Conservation (phyloP, 305 asterid species). For the Fraxinus paxiana region DNA sequence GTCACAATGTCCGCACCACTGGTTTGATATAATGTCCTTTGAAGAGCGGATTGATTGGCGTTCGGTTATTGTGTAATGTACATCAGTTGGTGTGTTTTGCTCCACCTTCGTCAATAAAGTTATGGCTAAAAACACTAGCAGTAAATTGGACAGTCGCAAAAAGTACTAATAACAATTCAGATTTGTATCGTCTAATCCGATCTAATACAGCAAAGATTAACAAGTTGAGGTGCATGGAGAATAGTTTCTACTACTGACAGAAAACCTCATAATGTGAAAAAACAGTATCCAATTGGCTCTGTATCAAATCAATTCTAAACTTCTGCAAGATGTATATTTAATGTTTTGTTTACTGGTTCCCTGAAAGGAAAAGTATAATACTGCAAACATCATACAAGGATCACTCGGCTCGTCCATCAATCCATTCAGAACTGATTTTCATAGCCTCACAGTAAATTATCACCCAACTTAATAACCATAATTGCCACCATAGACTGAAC, state of each 20-base stretch:
- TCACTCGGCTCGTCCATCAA: constrained; percentile 16
- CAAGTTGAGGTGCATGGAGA: constrained; percentile 1
- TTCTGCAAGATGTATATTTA: constrained; percentile 13
- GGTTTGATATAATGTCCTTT: not conserved
- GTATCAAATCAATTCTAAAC: not conserved
- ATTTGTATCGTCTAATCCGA: not conserved
- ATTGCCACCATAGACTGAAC: constrained; percentile 61
- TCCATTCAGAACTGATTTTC: not conserved
- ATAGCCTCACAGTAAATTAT: not conserved
- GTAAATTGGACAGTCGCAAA: not conserved
- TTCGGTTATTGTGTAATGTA: not conserved
- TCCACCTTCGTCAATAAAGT: not conserved
- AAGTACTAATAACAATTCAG: not conserved
- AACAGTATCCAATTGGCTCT: not conserved
- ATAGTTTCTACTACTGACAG: constrained; percentile 1
- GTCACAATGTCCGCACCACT: not conserved
- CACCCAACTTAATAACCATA: constrained; percentile 61
- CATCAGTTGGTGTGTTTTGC: not conserved
- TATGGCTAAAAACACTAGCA: not conserved
- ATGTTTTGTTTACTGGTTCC: constrained; percentile 11
- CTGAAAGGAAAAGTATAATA: constrained; percentile 18
- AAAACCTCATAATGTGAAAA: not conserved
- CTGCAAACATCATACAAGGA: constrained; percentile 15
- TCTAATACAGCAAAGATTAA: not conserved
- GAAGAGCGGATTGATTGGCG: not conserved